These are phyloP conservation scores for Neopestalotiopsis sp. DNA, from an alignment of 2,329 filamentous ascomycete genomes.

Conservation along the genomic window DNA sequence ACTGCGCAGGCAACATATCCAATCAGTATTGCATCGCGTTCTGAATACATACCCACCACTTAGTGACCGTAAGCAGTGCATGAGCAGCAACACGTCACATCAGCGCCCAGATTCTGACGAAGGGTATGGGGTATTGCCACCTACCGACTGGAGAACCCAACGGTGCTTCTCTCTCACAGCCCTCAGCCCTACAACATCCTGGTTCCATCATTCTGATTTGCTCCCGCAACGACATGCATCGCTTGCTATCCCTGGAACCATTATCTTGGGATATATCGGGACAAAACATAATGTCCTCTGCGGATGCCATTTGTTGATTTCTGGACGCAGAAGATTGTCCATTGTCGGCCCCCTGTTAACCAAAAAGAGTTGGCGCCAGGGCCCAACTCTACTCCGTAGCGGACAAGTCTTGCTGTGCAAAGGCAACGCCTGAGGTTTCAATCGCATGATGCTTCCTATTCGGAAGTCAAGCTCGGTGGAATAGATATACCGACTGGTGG, in stretches of 20 bases:
- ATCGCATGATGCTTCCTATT: conserved; percentile 7
- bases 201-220: conserved; percentile 13
- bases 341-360: background rate
- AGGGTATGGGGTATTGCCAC: background rate
- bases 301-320: background rate
- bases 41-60: background rate
- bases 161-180: background rate
- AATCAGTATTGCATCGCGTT: conserved; percentile 1
- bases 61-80: conserved; percentile 4
- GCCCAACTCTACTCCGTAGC: background rate
- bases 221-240: background rate
- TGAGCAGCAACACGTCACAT: conserved; percentile 6
- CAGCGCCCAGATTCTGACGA: background rate
- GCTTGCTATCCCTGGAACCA: conserved; percentile 5
- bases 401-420: background rate
- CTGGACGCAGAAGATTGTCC: background rate
- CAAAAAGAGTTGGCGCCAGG: background rate
- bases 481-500: conserved; percentile 11
- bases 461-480: conserved; percentile 4
- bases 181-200: conserved; percentile 13
- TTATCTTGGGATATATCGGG: background rate
- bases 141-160: background rate
- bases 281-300: background rate
- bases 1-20: background rate
- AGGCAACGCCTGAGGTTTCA: background rate